These are phyloP conservation scores for Pyrenopolyporus hunteri DNA, from an alignment of 495 filamentous ascomycete genomes.

Conservation along the genomic window DNA sequence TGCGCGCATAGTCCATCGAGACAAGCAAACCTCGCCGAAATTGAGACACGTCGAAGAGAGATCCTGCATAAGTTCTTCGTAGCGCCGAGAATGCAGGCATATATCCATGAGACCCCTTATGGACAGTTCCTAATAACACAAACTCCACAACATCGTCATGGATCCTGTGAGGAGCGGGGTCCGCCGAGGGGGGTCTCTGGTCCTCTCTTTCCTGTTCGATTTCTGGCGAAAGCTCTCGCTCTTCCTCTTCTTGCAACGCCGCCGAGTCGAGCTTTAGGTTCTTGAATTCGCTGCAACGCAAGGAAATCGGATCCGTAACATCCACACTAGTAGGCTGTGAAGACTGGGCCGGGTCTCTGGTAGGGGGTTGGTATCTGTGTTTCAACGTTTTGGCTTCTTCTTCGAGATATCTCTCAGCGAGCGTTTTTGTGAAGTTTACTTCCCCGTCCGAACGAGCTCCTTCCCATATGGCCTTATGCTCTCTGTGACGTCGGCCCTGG, in stretches of 20 bases:
- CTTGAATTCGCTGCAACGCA: slow-evolving; percentile 54
- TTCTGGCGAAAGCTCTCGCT: slow-evolving; percentile 70
- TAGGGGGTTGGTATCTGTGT: slow-evolving; percentile 21
- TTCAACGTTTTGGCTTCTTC: slow-evolving; percentile 38
- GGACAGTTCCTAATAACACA: slow-evolving; percentile 40
- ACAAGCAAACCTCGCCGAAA: slow-evolving; percentile 56
- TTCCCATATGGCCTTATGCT: slow-evolving; percentile 43
- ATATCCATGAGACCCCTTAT: slow-evolving; percentile 41
- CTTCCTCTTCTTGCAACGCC: slow-evolving; percentile 69
- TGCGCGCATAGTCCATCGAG: slow-evolving; percentile 62
- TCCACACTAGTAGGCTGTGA: not conserved
- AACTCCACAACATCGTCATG: slow-evolving; percentile 55
- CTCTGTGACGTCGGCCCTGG: slow-evolving; percentile 60
- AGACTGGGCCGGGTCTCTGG: not conserved
- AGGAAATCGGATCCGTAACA: slow-evolving; percentile 40
- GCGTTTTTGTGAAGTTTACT: slow-evolving; percentile 21
- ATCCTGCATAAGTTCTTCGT: slow-evolving; percentile 46
- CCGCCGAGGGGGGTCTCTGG: slow-evolving; percentile 50
- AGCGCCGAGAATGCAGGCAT: slow-evolving; percentile 57
- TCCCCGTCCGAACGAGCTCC: not conserved
- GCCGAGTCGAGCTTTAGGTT: slow-evolving; percentile 43
- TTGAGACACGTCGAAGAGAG: slow-evolving; percentile 37
- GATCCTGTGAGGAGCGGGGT: slow-evolving; percentile 50
- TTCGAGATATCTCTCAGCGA: slow-evolving; percentile 54
- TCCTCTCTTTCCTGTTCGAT: slow-evolving; percentile 64